phyloP scores from a whole-genome alignment of 2,329 filamentous ascomycete genomes.

The Magnaporthales sp. region DNA sequence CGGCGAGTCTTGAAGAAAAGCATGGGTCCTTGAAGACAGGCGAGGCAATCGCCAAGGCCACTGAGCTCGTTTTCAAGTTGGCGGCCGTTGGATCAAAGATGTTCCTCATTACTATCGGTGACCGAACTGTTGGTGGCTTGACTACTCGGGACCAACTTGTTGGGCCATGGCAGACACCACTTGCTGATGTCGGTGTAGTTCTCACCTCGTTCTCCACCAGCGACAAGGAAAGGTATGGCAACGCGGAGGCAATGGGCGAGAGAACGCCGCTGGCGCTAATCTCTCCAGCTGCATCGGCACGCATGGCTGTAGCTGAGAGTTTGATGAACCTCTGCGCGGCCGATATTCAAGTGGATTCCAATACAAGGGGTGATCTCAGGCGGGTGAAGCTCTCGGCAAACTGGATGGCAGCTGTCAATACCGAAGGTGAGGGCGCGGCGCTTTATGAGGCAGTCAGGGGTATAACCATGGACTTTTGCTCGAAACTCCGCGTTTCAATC shows the following conservation, averaged over 20 bases:
- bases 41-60: constrained; percentile 54
- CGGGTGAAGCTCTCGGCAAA: constrained; percentile 88
- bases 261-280: constrained; percentile 85
- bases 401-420: constrained; percentile 97
- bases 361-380: constrained; percentile 50
- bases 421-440: constrained; percentile 84
- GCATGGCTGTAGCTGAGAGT: constrained; percentile 93
- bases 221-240: constrained; percentile 65
- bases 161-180: constrained; percentile 89
- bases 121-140: constrained; percentile 83
- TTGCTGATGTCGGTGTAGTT: constrained; percentile 90
- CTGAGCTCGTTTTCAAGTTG: constrained; percentile 72
- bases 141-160: constrained; percentile 91
- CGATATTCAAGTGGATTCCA: constrained; percentile 36
- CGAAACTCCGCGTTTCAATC: constrained; percentile 81
- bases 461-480: constrained; percentile 87
- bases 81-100: constrained; percentile 94
- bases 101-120: constrained; percentile 94
- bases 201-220: constrained; percentile 64
- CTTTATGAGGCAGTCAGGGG: constrained; percentile 91
- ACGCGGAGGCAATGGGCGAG: constrained; percentile 98
- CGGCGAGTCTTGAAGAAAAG: constrained; percentile 54
- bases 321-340: constrained; percentile 87
- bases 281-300: constrained; percentile 78
- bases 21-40: constrained; percentile 46